A percentile compares a stretch with the other conserved stretches of the same genome.
Conservation (phyloP, 2,329 filamentous ascomycete genomes). For the Cryphonectria parasitica region DNA sequence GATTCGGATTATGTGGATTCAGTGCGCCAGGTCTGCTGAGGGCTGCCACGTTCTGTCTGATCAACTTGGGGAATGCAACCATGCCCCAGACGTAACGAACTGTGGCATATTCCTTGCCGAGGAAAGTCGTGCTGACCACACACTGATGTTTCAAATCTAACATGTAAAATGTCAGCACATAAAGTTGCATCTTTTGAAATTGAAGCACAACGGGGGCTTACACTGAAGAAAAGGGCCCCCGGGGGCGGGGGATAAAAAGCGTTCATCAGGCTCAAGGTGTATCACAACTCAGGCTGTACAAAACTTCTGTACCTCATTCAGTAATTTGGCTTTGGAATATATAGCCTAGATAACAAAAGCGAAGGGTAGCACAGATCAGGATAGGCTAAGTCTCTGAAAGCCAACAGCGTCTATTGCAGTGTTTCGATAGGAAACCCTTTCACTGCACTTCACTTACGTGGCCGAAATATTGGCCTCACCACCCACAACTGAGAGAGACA, state of each 20-base stretch:
- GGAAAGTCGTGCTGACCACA: neutral
- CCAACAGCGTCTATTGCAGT: neutral
- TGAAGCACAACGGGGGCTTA: too few species aligned
- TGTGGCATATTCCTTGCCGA: constrained; percentile 6
- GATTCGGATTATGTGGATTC: neutral
- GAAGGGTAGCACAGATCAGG: neutral
- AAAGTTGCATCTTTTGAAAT: too few species aligned
- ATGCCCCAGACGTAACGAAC: constrained; percentile 5
- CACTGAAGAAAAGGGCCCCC: too few species aligned
- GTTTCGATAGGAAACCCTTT: neutral
- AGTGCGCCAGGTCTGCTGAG: constrained; percentile 4
- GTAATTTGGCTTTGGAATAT: neutral
- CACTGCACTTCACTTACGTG: neutral
- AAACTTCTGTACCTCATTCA: neutral
- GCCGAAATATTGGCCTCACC: neutral
- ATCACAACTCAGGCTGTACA: neutral
- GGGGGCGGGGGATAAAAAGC: neutral
- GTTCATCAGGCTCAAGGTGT: neutral
- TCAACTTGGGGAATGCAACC: neutral
- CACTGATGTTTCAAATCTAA: neutral
- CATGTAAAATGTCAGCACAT: too few species aligned
- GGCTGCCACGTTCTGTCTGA: neutral
- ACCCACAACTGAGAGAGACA: neutral
- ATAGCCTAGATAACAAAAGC: neutral
- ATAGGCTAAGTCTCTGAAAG: neutral